Base-by-base conservation (phyloP, 306 rosid genomes). In the Pyrus pyrifolia region DNA sequence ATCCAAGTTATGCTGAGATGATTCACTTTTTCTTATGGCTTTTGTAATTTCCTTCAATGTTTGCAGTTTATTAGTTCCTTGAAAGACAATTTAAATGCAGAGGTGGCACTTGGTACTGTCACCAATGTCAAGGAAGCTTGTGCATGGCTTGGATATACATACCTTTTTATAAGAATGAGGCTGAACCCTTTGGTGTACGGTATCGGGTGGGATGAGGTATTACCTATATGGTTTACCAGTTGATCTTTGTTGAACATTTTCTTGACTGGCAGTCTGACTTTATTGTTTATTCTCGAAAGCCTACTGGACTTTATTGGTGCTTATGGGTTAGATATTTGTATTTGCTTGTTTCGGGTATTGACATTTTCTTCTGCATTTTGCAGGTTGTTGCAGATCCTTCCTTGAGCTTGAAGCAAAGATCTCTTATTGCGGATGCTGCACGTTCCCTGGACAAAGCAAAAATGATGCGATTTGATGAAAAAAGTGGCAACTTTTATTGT, bases 391-490 rank as follows among this genome's bases (percentile, higher is more conserved):
- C 90, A 1, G 98, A 94, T 92, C 98, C 98, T 66, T 74, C 90
- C 80, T 81, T 94, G 85, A 85, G 93, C 76, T 82, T 81, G 62
- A 94, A 94, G 88, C 98, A 94, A 84, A 89, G 98, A 83, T 86
- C 91, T 81, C 89, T 94, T 27, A 86, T 94, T 62, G 82, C 91
- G 75, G 98, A 92, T 84, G 96, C 97, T 81, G 98, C 98, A 69
- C 96, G 98, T 69, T 83, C 96, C 58, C 97, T 94, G 57, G 98
- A 94, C 86, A 92, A 89, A 83, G 97, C 98, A 68, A 94, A 90
- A 86, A 94, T 94, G 98, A 94, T 94, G 97, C 95, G 98, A 53
- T 94, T 94, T 89, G 98, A 94, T 83, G 98, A 94, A 83, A 94
- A 92, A 89, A 94, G 97, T 80, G 98, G 98, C 84, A 94, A 92